phyloP scores from a whole-genome alignment of 1,139 yeast species.

The Lodderomyces margitis region DNA sequence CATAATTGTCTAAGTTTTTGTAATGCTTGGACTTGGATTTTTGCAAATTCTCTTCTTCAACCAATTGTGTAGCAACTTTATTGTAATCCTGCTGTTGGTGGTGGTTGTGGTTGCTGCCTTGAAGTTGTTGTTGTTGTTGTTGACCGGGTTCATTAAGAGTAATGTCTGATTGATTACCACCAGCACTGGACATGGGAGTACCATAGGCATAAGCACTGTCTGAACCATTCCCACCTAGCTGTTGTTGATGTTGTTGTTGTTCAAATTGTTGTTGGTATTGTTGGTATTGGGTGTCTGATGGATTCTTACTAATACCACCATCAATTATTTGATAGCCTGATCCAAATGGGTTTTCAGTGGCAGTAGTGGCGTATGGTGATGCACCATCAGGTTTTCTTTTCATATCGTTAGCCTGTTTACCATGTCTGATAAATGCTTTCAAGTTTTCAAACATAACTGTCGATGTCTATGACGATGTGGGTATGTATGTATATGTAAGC shows the following conservation, averaged over 20 bases:
- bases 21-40: constrained; percentile 38
- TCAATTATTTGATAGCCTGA: constrained; percentile 7
- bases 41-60: constrained; percentile 56
- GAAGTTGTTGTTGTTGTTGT: constrained; percentile 4
- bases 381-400: constrained; percentile 19
- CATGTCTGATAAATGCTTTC: constrained; percentile 80
- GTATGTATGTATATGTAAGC: not conserved
- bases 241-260: constrained; percentile 8
- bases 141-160: constrained; percentile 11
- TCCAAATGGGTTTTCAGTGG: constrained; percentile 6
- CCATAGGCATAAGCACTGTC: constrained; percentile 9
- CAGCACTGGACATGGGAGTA: not conserved
- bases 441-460: constrained; percentile 53
- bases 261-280: constrained; percentile 6
- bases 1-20: constrained; percentile 48
- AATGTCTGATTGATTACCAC: constrained; percentile 8
- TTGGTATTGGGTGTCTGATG: constrained; percentile 6
- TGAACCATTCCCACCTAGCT: not conserved
- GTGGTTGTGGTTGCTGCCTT: not conserved
- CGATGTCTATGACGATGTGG: not conserved
- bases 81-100: constrained; percentile 29
- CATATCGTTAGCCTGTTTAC: constrained; percentile 64
- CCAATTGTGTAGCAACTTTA: constrained; percentile 57
- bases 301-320: not conserved
- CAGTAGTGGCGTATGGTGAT: constrained; percentile 5